A percentile compares a stretch with the other conserved stretches of the same genome.
Evolutionary conservation across 495 filamentous ascomycete genomes (phyloP).

Genomic region (Aspergillus egyptiacus): DNA sequence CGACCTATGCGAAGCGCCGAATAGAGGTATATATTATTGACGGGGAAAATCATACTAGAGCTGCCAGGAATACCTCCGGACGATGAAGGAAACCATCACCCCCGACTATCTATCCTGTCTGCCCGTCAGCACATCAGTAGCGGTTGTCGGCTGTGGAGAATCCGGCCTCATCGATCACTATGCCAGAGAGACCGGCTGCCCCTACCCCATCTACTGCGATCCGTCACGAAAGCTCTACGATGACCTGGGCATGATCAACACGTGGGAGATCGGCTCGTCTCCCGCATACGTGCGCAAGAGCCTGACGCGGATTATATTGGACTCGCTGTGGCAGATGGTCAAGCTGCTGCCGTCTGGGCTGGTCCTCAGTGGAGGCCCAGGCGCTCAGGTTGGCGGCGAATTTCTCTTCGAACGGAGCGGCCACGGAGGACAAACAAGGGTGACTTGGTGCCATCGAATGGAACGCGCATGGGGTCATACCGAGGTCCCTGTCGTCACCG

Average conservation of each 20-base stretch:
- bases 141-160: constrained; percentile 74
- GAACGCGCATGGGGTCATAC: constrained; percentile 69
- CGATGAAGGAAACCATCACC: constrained; percentile 55
- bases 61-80: constrained; percentile 59
- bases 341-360: constrained; percentile 46
- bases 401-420: constrained; percentile 57
- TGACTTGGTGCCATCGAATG: constrained; percentile 85
- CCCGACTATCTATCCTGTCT: constrained; percentile 42
- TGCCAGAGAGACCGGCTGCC: constrained; percentile 53
- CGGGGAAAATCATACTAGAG: constrained; percentile 29
- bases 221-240: constrained; percentile 64
- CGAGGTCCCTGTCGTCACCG: constrained; percentile 52
- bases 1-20: background rate
- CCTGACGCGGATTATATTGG: constrained; percentile 38
- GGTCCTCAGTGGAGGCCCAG: constrained; percentile 60
- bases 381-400: constrained; percentile 73
- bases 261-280: constrained; percentile 52
- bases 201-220: constrained; percentile 79
- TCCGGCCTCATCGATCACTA: constrained; percentile 68
- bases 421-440: constrained; percentile 42
- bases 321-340: constrained; percentile 52
- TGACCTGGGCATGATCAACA: constrained; percentile 63
- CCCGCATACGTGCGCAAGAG: constrained; percentile 62
- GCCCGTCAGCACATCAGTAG: constrained; percentile 55
- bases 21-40: background rate